Conservation (phyloP, 306 rosid genomes). For the Biancaea sappan region DNA sequence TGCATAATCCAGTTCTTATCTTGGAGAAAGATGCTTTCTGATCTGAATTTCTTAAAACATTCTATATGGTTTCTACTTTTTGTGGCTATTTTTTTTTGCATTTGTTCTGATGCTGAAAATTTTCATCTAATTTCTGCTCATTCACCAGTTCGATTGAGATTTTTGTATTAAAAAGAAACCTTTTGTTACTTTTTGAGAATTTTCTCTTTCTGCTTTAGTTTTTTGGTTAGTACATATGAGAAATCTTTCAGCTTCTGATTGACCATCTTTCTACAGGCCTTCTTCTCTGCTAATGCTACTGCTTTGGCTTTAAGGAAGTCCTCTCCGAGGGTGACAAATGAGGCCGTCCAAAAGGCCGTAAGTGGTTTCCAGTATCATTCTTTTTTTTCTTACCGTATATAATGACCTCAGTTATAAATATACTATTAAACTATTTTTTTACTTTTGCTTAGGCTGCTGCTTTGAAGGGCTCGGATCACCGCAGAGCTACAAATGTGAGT, state of each 20-base stretch:
- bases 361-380: constrained; percentile 13
- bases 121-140: neutral
- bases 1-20: neutral
- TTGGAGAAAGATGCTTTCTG: too few relatives aligned
- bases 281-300: constrained; percentile 54
- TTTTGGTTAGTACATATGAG: neutral
- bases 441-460: constrained; percentile 54
- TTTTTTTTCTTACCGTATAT: neutral
- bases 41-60: too few relatives aligned
- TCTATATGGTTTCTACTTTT: too few relatives aligned
- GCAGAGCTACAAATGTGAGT: constrained; percentile 54
- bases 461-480: constrained; percentile 61
- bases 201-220: neutral
- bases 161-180: neutral
- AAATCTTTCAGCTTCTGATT: neutral
- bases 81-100: neutral
- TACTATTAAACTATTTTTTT: constrained; percentile 11
- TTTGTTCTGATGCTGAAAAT: neutral
- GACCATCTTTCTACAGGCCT: constrained; percentile 43
- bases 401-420: neutral
- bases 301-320: constrained; percentile 64
- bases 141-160: neutral
- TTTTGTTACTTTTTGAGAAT: neutral
- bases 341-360: constrained; percentile 65
- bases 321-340: constrained; percentile 61